These are phyloP conservation scores for Solanum arcanum DNA, from an alignment of 257 asterid species.

Conservation along the genomic window DNA sequence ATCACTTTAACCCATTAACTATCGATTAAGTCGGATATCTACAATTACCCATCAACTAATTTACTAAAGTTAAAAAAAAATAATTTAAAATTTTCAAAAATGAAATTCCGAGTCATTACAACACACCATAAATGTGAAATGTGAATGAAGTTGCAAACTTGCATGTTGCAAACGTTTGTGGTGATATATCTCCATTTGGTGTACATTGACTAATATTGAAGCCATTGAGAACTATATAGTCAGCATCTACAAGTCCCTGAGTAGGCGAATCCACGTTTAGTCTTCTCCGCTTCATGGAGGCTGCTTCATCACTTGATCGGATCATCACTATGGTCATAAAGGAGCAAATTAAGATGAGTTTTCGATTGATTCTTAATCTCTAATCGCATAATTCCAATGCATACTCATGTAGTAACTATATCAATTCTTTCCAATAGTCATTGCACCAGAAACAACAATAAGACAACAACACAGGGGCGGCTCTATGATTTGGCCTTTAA, in stretches of 20 bases:
- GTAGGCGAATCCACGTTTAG: conserved; percentile 15
- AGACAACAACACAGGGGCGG: no score
- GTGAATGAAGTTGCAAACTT: background rate
- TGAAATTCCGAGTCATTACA: no score
- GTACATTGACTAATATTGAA: conserved; percentile 40
- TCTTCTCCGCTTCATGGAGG: conserved; percentile 36
- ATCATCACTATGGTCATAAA: conserved; percentile 11
- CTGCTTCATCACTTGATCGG: background rate
- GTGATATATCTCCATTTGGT: conserved; percentile 59
- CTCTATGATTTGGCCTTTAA: no score
- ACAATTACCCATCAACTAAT: no score
- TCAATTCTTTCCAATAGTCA: background rate
- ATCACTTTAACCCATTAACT: no score
- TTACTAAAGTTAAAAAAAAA: no score
- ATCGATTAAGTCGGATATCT: no score
- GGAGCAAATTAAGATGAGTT: background rate
- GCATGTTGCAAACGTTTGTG: background rate
- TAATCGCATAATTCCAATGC: background rate
- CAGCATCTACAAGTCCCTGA: conserved; percentile 22
- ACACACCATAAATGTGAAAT: no score
- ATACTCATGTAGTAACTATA: background rate
- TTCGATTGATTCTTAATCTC: background rate
- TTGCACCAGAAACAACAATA: background rate
- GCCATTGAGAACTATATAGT: conserved; percentile 39
- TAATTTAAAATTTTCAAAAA: no score